Evolutionary conservation across 1,139 yeast genomes (phyloP), one percentile per base, ranked within the genome.

Genomic region (Taiozyma sp.): DNA sequence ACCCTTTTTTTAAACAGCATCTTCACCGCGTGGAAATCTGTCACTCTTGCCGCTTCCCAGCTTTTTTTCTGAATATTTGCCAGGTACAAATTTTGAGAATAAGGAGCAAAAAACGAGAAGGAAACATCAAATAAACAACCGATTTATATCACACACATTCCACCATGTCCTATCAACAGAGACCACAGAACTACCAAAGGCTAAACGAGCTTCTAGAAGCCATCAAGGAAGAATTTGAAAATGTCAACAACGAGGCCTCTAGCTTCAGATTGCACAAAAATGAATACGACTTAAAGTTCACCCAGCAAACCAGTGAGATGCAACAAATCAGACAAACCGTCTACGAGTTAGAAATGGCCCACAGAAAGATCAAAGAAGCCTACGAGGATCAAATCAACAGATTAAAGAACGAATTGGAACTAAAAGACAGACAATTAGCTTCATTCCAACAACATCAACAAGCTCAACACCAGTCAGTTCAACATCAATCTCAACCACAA

Each of bases 251-350:
- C 65, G 98, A 93, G 69, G 96, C 97, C 9, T 81, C 90, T 47
- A 80, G 82, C 57, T 89, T 85, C 70, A 84, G 95, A 64, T 83
- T 88, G 68, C 97, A 91, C 69, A 93, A 90, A 72, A 96, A 90
- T 68, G 97, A 91, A 66, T 88, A 85, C 63, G 98, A 93, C 70
- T 76, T 86, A 61, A 91, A 91, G 68, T 84, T 89, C 66, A 85
- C 82, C 66, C 97, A 90, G 70, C 98, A 93, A 69, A 85, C 90
- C 50, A 89, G 88, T 49, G 99, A 93, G 69, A 85, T 93, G 83
- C 95, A 90, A 66, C 96, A 88, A 68, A 91, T 93, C 58, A 80
- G 97, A 63, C 95, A 89, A 65, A 88, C 96, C 19, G 96, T 93
- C 47, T 90, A 85, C 65, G 98, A 93, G 67, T 78, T 93, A 62